phyloP scores from a whole-genome alignment of 176 grass and related monocot species.

The Avena eriantha region DNA sequence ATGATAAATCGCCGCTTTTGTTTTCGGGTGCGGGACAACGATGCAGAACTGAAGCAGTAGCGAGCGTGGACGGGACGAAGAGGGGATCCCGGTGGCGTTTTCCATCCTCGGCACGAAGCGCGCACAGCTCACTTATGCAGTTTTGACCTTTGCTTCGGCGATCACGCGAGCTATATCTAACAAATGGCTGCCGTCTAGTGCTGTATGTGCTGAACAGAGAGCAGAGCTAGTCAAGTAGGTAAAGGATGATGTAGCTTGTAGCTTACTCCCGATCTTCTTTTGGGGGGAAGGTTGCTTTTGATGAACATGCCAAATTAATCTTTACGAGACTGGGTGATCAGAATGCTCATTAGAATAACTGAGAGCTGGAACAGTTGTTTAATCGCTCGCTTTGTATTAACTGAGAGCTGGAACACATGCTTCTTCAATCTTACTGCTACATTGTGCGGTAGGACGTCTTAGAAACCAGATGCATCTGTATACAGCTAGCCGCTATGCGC shows the following conservation, averaged over 20 bases:
- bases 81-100: neutral
- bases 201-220: neutral
- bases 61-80: neutral
- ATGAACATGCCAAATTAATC: neutral
- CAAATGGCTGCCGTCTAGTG: neutral
- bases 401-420: neutral
- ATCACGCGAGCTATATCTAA: neutral
- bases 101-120: neutral
- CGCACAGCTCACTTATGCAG: conserved; percentile 17
- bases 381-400: neutral
- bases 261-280: neutral
- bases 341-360: neutral
- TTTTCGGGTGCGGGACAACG: neutral
- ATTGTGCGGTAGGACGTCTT: neutral
- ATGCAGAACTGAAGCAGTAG: neutral
- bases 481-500: neutral
- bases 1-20: neutral
- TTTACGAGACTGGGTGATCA: neutral
- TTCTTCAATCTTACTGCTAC: conserved; percentile 5
- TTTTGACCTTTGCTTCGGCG: conserved; percentile 22
- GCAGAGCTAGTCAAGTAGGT: neutral
- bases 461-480: neutral
- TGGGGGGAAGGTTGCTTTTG: neutral
- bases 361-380: neutral
- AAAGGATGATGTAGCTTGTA: neutral